Conservation (phyloP, 495 filamentous ascomycete genomes). For the Hyaloscypha variabilis region DNA sequence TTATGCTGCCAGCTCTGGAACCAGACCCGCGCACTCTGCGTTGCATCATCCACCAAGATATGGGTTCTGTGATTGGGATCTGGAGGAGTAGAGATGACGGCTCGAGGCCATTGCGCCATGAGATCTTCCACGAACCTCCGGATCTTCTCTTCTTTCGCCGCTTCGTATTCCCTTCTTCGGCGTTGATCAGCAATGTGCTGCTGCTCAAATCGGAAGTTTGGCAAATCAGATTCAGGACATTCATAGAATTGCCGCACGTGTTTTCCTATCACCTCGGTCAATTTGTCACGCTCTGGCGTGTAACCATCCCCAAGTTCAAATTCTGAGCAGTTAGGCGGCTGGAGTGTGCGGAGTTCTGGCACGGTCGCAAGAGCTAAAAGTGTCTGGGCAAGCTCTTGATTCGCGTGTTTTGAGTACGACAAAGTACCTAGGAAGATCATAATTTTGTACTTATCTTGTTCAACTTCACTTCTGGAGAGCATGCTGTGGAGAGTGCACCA, state of each 20-base stretch:
- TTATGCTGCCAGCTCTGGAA: constrained; percentile 44
- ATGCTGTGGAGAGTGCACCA: constrained; percentile 43
- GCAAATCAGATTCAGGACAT: constrained; percentile 16
- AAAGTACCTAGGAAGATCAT: constrained; percentile 51
- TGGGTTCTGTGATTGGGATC: too few species aligned
- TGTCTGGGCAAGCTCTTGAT: constrained; percentile 40
- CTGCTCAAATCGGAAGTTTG: constrained; percentile 16
- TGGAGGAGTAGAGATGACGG: neutral
- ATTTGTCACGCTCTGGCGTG: neutral
- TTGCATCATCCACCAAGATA: too few species aligned
- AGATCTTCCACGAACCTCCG: constrained; percentile 24
- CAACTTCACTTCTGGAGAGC: constrained; percentile 24
- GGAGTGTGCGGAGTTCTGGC: constrained; percentile 27
- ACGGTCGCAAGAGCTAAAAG: constrained; percentile 42
- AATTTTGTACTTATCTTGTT: constrained; percentile 37
- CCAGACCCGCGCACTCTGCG: constrained; percentile 13
- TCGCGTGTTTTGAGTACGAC: constrained; percentile 33
- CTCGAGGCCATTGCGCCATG: constrained; percentile 35
- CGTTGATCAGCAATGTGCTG: neutral
- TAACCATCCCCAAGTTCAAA: constrained; percentile 26
- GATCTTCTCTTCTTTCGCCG: constrained; percentile 14
- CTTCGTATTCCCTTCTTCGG: neutral
- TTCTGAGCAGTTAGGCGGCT: constrained; percentile 9
- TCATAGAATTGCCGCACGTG: constrained; percentile 17
- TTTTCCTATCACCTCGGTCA: constrained; percentile 10